Conservation (phyloP, 1,284 basidiomycete genomes). For the Cystobasidium slooffiae region DNA sequence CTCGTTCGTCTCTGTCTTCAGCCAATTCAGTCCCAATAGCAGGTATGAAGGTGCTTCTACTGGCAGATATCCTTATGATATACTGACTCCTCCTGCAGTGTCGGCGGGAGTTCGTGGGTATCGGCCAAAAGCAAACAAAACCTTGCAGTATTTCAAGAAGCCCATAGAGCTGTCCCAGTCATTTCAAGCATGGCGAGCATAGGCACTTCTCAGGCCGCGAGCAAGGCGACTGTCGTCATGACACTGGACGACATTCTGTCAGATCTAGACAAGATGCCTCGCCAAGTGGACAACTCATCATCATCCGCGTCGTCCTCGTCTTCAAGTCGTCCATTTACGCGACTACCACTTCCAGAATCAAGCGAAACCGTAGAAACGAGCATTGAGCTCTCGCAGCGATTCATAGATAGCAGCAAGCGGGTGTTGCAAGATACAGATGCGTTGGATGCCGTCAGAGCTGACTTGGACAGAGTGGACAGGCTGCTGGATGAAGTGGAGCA, state of each 20-base stretch:
- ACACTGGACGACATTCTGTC: conserved; percentile 29
- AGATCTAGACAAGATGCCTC: conserved; percentile 27
- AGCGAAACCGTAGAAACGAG: conserved; percentile 34
- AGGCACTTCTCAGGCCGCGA: background rate
- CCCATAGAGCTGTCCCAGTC: background rate
- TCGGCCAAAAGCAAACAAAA: too few relatives aligned
- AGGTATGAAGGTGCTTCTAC: too few relatives aligned
- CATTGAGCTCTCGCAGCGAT: conserved; percentile 37
- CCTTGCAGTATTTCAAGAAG: background rate
- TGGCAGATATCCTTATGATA: too few relatives aligned
- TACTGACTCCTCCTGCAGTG: too few relatives aligned
- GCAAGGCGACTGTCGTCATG: conserved; percentile 10
- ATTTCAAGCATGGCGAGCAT: background rate
- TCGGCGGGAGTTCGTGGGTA: too few relatives aligned
- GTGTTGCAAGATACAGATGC: conserved; percentile 32
- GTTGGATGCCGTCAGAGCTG: conserved; percentile 25
- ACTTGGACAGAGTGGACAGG: conserved; percentile 20
- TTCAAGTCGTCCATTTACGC: background rate
- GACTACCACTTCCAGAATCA: conserved; percentile 17
- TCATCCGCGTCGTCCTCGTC: background rate
- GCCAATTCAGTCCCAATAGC: too few relatives aligned
- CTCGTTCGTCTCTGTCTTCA: too few relatives aligned
- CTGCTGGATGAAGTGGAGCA: conserved; percentile 34
- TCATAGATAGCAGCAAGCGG: conserved; percentile 33
- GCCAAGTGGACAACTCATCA: background rate